A percentile compares a stretch with the other conserved stretches of the same genome.
These are phyloP conservation scores for Coniella vitis DNA, from an alignment of 2,329 filamentous ascomycete genomes.

Conservation along the genomic window DNA sequence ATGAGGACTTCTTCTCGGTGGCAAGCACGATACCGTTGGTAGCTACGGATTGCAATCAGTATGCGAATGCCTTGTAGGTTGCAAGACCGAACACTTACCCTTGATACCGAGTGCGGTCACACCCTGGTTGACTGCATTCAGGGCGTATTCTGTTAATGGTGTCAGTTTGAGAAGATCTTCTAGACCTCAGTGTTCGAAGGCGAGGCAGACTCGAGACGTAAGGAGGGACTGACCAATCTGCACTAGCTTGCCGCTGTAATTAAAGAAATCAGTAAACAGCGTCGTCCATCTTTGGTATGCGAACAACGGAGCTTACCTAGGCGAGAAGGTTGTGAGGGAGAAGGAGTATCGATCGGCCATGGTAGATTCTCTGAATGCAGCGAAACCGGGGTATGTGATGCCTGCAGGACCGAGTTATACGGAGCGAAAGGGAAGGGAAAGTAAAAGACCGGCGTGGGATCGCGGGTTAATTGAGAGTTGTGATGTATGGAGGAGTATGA, in stretches of 20 bases:
- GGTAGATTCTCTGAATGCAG: constrained; percentile 20
- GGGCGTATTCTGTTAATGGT: constrained; percentile 73
- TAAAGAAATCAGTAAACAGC: constrained; percentile 18
- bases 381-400: neutral
- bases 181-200: neutral
- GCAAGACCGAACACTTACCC: constrained; percentile 47
- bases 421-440: neutral
- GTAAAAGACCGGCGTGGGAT: neutral
- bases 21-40: constrained; percentile 98
- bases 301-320: constrained; percentile 62
- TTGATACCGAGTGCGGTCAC: constrained; percentile 98
- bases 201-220: constrained; percentile 31
- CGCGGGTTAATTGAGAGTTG: neutral
- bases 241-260: constrained; percentile 85
- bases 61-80: neutral
- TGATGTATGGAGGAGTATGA: neutral
- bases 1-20: constrained; percentile 99
- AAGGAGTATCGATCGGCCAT: constrained; percentile 99
- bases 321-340: constrained; percentile 98
- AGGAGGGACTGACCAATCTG: constrained; percentile 68
- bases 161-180: constrained; percentile 15
- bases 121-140: constrained; percentile 98
- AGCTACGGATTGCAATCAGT: constrained; percentile 45
- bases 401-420: neutral
- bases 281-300: neutral